A percentile compares a stretch with the other conserved stretches of the same genome.
phyloP scores from a whole-genome alignment of 371 early-diverging fungal species.

The Apophysomyces ossiformis region DNA sequence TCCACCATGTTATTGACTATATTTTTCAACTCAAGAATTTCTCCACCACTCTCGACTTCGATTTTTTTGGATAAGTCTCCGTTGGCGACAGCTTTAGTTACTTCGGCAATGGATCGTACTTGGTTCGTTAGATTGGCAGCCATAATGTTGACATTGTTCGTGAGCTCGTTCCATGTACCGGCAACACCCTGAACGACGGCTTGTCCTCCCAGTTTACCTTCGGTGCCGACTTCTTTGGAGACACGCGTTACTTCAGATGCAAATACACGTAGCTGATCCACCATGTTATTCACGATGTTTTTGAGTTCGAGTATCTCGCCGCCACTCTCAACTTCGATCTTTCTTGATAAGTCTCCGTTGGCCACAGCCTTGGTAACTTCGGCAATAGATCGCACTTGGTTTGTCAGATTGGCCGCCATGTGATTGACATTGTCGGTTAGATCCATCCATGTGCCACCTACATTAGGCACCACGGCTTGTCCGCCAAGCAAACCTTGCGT shows the following conservation, averaged over 20 bases:
- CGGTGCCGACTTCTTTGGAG: conserved; percentile 52
- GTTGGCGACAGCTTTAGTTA: conserved; percentile 56
- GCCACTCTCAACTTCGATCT: conserved; percentile 51
- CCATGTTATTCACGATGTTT: conserved; percentile 36
- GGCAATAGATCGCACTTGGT: conserved; percentile 63
- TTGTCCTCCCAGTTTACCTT: conserved; percentile 49
- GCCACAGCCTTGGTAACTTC: conserved; percentile 66
- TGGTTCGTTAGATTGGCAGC: conserved; percentile 51
- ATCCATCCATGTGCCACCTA: conserved; percentile 61
- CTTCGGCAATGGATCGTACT: conserved; percentile 60
- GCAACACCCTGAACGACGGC: conserved; percentile 47
- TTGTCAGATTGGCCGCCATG: conserved; percentile 60
- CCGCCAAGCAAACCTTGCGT: conserved; percentile 59
- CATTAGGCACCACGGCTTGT: conserved; percentile 47
- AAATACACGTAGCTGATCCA: conserved; percentile 34
- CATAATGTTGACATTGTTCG: conserved; percentile 54
- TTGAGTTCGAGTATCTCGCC: conserved; percentile 38
- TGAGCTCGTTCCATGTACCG: conserved; percentile 54
- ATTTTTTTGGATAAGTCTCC: conserved; percentile 58
- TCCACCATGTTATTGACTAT: conserved; percentile 41
- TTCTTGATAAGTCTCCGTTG: conserved; percentile 61
- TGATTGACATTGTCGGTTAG: conserved; percentile 59
- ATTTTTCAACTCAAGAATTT: conserved; percentile 28
- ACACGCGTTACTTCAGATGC: conserved; percentile 52
- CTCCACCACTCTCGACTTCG: conserved; percentile 43